Evolutionary conservation across 345 rosid genomes (phyloP).

Genomic region (Rhodamnia rubescens): DNA sequence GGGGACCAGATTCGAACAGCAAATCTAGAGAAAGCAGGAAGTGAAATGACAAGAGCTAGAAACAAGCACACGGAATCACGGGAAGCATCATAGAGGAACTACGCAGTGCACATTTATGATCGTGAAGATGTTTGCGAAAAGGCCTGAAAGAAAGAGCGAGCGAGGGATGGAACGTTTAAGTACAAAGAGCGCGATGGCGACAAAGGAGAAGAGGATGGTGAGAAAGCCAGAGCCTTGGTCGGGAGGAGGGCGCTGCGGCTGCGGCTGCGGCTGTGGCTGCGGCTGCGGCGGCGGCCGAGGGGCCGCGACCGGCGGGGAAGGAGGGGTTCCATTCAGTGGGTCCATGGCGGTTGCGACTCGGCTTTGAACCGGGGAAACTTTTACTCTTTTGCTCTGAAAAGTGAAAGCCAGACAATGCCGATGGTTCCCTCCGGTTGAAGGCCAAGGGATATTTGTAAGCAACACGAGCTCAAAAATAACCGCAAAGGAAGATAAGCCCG

Average conservation of each 20-base stretch:
- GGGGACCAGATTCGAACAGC: neutral
- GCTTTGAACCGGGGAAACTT: too few relatives aligned
- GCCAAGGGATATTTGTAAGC: too few relatives aligned
- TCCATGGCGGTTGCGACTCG: conserved; percentile 29
- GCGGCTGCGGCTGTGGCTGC: neutral
- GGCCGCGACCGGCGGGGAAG: neutral
- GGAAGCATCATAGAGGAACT: neutral
- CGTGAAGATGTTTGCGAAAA: neutral
- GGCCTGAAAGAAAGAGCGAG: neutral
- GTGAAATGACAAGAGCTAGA: neutral
- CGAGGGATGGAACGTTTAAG: neutral
- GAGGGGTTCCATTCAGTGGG: neutral
- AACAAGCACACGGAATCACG: neutral
- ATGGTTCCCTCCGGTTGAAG: too few relatives aligned
- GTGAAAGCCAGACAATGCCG: too few relatives aligned
- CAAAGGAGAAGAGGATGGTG: conserved; percentile 22
- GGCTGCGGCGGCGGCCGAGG: neutral
- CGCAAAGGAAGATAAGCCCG: neutral
- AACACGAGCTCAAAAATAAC: too few relatives aligned
- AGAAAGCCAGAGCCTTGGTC: conserved; percentile 15
- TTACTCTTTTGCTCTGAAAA: neutral
- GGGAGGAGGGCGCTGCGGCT: conserved; percentile 13
- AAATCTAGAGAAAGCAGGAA: neutral
- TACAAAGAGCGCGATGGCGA: conserved; percentile 34
- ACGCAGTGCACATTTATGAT: neutral